Conservation (phyloP, 1,139 yeast genomes). For the Barnettozyma hawaiiensis region DNA sequence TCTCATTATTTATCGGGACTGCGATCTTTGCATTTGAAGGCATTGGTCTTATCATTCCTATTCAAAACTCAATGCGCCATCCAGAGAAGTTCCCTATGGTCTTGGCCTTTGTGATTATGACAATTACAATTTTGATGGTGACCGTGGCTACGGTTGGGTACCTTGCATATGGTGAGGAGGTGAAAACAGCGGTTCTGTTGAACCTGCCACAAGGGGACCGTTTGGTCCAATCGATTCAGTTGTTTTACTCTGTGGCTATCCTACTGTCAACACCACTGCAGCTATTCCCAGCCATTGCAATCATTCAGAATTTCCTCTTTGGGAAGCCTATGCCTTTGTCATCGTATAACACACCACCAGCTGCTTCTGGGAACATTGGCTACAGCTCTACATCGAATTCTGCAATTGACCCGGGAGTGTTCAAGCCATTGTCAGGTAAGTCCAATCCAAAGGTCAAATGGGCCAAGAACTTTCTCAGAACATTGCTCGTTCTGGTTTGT, state of each 20-base stretch:
- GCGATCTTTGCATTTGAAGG: constrained; percentile 83
- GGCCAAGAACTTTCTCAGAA: constrained; percentile 57
- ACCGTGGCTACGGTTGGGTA: constrained; percentile 64
- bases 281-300: constrained; percentile 68
- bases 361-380: constrained; percentile 20
- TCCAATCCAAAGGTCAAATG: constrained; percentile 49
- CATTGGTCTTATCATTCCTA: constrained; percentile 70
- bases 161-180: constrained; percentile 60
- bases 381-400: constrained; percentile 31
- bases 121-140: constrained; percentile 57
- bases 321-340: background rate
- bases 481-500: constrained; percentile 46
- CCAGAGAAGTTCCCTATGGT: constrained; percentile 71
- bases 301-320: constrained; percentile 59
- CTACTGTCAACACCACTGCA: constrained; percentile 72
- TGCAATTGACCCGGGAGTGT: no score
- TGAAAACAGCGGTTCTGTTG: constrained; percentile 61
- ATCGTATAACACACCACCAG: no score
- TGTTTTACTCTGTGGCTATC: constrained; percentile 68
- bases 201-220: constrained; percentile 62
- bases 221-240: constrained; percentile 60
- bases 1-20: constrained; percentile 75
- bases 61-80: constrained; percentile 67
- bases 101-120: constrained; percentile 49
- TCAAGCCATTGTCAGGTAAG: constrained; percentile 38